Conservation (phyloP, 352 stramenopile species). For the Halophytophthora polymorphica region DNA sequence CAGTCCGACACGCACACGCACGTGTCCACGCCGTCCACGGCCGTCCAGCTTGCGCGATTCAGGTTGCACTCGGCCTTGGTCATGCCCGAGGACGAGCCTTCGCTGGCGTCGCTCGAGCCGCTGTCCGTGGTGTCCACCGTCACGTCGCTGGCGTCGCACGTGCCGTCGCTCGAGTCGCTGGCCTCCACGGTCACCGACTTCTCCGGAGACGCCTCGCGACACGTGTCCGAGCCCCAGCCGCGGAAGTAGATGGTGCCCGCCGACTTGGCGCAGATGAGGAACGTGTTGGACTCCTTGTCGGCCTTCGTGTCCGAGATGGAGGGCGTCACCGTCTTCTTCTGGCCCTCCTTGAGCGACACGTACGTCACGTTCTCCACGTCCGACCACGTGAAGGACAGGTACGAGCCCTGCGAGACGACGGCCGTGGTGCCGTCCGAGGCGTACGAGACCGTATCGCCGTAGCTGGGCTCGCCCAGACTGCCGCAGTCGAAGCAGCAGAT, state of each 20-base stretch:
- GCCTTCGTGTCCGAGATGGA: conserved; percentile 37
- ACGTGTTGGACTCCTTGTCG: conserved; percentile 32
- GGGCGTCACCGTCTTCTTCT: conserved; percentile 66
- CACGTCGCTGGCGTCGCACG: conserved; percentile 19
- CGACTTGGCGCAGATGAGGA: conserved; percentile 56
- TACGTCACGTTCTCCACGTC: conserved; percentile 60
- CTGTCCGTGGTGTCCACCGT: conserved; percentile 7
- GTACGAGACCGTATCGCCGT: conserved; percentile 32
- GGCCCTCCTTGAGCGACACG: conserved; percentile 46
- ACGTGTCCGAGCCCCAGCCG: conserved; percentile 54
- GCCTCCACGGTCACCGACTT: conserved; percentile 41
- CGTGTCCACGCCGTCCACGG: conserved; percentile 26
- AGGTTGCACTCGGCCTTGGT: conserved; percentile 46
- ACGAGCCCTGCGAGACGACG: conserved; percentile 43
- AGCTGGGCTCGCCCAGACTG: conserved; percentile 31
- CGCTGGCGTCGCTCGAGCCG: conserved; percentile 13
- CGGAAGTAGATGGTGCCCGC: conserved; percentile 59
- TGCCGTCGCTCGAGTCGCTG: conserved; percentile 21
- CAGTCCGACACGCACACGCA: conserved; percentile 67
- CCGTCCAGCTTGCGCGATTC: conserved; percentile 43
- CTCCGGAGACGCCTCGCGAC: conserved; percentile 44
- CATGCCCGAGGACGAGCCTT: conserved; percentile 16
- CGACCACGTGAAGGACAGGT: conserved; percentile 51
- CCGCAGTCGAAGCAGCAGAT: conserved; percentile 78
- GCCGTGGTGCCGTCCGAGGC: conserved; percentile 49